Evolutionary conservation across 2,329 filamentous ascomycete genomes (phyloP), one percentile per base, ranked within the genome.

Genomic region (Sclerotinia spermophila): DNA sequence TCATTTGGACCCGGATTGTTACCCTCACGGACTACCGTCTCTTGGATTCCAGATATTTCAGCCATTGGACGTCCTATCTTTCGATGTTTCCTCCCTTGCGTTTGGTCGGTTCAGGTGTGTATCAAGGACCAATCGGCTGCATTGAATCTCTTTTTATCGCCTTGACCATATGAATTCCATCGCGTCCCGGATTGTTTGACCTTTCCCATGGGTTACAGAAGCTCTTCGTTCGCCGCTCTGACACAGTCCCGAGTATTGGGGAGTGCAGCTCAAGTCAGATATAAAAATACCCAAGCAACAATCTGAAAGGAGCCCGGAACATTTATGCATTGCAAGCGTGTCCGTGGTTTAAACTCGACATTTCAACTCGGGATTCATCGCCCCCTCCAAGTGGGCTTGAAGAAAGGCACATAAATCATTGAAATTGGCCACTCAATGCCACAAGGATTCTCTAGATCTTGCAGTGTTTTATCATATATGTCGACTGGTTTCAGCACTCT

Each of bases 31-130:
- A 53, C 62, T 53, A 30, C 62, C 45, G 40, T 59, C 56, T 33
- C 51, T 44, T 59, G 65, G 38, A 67, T 53, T 30, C 53, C 35
- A 38, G 45, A 53, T 11, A 15, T 66, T 40, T 35, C 33, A 66
- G 35, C 62, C 62, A 53, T 66, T 40, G 62, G 35, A 66, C 45
- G 33, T 66, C 17, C 35, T 65, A 53, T 38, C 38, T 30, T 4
- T 42, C 62, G 48, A 24, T 48, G 30, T 66, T 40, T 51, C 35
- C 45, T 53, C 33, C n/a, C 10, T 40, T 66, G 38, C 51, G 30
- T 59, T 59, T 4, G 24, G 21, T 58, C 42, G 56, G 44, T 64
- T 64, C 44, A 64, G 44, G 67, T 69, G 67, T 69, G 67, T 69
- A 69, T 69, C 67, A 40, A 19, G 58, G 56, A 64, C 45, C 21